Percentiles rank a stretch among this genome's conserved stretches.
Evolutionary conservation across 1,284 basidiomycete species (phyloP).

Genomic region (Puccinia coronata): DNA sequence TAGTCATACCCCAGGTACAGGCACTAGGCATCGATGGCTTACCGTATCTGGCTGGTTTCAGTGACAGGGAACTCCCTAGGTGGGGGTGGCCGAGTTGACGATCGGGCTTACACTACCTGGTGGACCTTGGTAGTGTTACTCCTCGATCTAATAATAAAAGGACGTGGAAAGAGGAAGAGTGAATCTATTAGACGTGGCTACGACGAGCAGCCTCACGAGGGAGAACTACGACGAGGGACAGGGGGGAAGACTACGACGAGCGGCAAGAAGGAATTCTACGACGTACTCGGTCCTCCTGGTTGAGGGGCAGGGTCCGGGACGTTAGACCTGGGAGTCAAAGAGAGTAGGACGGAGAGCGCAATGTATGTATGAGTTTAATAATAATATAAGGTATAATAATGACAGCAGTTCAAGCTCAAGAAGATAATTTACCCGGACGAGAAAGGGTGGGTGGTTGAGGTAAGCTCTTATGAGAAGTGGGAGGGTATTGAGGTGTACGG

Average conservation of each 20-base stretch:
- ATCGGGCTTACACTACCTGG: background rate
- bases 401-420: too few relatives aligned
- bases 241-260: background rate
- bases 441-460: background rate
- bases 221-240: background rate
- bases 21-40: background rate
- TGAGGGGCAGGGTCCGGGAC: background rate
- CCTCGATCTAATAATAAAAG: background rate
- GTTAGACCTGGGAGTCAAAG: background rate
- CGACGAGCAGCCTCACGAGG: background rate
- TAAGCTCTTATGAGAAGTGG: background rate
- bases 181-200: background rate
- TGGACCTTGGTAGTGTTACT: background rate
- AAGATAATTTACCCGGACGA: background rate
- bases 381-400: too few relatives aligned
- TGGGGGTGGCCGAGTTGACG: background rate
- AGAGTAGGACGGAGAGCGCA: background rate
- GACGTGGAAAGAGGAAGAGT: background rate
- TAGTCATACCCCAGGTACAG: background rate
- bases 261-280: background rate
- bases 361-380: too few relatives aligned
- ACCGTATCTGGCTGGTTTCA: background rate
- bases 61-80: background rate
- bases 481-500: background rate
- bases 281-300: background rate